Evolutionary conservation across 2,329 filamentous ascomycete genomes (phyloP).

Genomic region (Zymoseptoria tritici): DNA sequence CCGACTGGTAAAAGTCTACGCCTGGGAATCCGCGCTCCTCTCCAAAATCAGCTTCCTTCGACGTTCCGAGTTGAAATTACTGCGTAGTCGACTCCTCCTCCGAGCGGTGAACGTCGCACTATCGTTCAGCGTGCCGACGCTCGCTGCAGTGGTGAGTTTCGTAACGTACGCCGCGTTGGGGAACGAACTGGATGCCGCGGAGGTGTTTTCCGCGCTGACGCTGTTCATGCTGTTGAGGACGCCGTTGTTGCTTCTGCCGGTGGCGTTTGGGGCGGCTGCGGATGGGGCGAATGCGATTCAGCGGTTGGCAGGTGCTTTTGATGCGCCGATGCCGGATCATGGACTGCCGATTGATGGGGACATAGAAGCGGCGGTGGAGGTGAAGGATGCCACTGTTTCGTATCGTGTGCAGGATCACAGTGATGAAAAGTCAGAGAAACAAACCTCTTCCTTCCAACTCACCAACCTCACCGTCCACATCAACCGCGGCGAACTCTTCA

Average conservation of each 20-base stretch:
- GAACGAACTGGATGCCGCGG: slow-evolving; percentile 2
- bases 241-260: slow-evolving; percentile 2
- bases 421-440: neutral
- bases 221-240: slow-evolving; percentile 6
- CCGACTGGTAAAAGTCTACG: neutral
- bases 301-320: neutral
- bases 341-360: neutral
- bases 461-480: neutral
- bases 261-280: slow-evolving; percentile 2
- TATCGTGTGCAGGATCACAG: neutral
- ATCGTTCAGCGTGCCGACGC: neutral
- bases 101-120: neutral
- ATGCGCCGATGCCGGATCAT: neutral
- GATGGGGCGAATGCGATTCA: slow-evolving; percentile 5
- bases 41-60: neutral
- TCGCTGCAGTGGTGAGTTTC: slow-evolving; percentile 1
- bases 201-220: slow-evolving; percentile 2
- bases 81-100: neutral
- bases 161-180: slow-evolving; percentile 3
- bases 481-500: neutral
- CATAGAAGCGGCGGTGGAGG: neutral
- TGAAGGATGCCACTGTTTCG: neutral
- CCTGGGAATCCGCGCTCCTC: neutral
- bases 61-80: neutral
- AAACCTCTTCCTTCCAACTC: neutral